phyloP scores from a whole-genome alignment of 2,329 filamentous ascomycete species.

The Leptographium flavum region DNA sequence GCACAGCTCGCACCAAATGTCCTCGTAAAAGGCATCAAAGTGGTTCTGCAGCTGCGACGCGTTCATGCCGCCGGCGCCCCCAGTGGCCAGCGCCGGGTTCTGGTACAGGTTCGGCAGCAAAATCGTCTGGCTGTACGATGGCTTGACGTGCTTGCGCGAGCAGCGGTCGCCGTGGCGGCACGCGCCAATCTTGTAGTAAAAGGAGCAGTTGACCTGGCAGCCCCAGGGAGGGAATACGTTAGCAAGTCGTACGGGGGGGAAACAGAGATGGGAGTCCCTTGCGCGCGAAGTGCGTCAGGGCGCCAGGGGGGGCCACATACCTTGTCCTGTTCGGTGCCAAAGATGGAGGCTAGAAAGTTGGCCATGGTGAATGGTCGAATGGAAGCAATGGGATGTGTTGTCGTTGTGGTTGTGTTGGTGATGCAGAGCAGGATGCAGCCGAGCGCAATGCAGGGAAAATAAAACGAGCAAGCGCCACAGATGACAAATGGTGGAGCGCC shows the following conservation, averaged over 20 bases:
- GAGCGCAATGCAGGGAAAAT: neutral
- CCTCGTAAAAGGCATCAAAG: conserved; percentile 99
- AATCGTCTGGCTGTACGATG: conserved; percentile 93
- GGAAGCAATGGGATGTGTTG: too few relatives aligned
- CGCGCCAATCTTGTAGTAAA: conserved; percentile 99
- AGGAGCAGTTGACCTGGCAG: conserved; percentile 76
- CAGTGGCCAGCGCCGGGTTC: conserved; percentile 93
- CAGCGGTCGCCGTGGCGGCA: conserved; percentile 97
- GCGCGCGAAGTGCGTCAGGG: too few relatives aligned
- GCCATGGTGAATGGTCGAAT: conserved; percentile 47
- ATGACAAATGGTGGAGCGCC: neutral
- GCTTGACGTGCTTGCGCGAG: conserved; percentile 97
- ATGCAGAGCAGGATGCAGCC: neutral
- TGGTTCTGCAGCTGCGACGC: conserved; percentile 92
- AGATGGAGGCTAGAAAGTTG: conserved; percentile 98
- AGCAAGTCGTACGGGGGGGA: neutral
- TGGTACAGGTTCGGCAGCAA: conserved; percentile 98
- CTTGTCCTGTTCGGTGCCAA: conserved; percentile 98
- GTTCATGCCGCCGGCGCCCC: conserved; percentile 96
- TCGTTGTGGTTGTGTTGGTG: too few relatives aligned
- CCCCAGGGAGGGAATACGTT: neutral
- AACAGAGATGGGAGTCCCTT: too few relatives aligned
- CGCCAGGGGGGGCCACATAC: too few relatives aligned
- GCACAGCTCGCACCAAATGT: conserved; percentile 99
- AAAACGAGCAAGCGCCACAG: neutral